Base-by-base conservation (phyloP, 1,284 basidiomycete genomes). In the Thelephora terrestris region DNA sequence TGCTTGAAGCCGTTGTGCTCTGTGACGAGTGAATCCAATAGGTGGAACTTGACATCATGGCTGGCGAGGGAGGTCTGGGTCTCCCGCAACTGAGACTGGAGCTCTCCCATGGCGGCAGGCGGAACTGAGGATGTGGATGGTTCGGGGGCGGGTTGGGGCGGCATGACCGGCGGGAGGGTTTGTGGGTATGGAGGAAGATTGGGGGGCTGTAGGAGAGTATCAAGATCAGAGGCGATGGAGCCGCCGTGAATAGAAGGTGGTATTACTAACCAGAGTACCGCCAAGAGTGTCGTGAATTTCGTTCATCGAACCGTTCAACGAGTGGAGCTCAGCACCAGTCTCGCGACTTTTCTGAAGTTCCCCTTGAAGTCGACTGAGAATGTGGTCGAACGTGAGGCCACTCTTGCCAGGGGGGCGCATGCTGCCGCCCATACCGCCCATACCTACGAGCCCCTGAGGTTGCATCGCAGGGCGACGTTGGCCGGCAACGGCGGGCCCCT, bases 291-390 rank as follows among this genome's bases (percentile, higher is more conserved):
- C 92, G 53, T 93, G 87, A 43, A 98, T 91, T 34, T 97, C 92
- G 43, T 74, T 81, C 78, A 99, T 91, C 1, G 87, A 76, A n/a
- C 76, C 76, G 18, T 80, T 85, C 36, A 99, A 70, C 0, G 78
- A 78, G 57, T 84, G 81, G 4, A 99, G 73, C 62, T 99, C 94
- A 1, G 81, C 75, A n/a, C 91, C 89, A 0, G 92, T 95, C 61
- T 98, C 93, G 17, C 91, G 81, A 61, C 91, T 94, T 69, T 94
- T 95, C 66, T 89, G 85, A 32, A 99, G 77, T 62, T 98, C 94
- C 55, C 81, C 84, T 68, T 98, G 85, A 2, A 88, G 66, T 40
- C 84, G 76, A 54, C 71, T 82, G 45, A 91, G 69, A 53, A 93
- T 88, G 57, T 90, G 86, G 56, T 92, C 89, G 59, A 90, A 89